These are phyloP conservation scores for Ustilago nuda DNA, from an alignment of 1,284 basidiomycete genomes.

Conservation along the genomic window DNA sequence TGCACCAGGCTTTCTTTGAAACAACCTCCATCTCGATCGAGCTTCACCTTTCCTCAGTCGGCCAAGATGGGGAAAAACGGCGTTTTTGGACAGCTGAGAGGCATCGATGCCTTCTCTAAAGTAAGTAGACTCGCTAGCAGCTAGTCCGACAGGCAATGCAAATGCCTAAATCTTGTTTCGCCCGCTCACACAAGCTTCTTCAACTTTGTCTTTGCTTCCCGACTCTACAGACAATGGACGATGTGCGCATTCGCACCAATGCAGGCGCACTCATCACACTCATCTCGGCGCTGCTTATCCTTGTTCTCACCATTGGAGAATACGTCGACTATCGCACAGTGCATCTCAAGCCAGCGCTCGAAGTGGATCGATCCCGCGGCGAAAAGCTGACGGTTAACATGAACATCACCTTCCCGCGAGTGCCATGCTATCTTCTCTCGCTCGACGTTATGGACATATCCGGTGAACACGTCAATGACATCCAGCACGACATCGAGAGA, in stretches of 20 bases:
- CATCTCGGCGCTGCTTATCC: slow-evolving; percentile 88
- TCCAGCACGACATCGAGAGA: slow-evolving; percentile 84
- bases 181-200: slow-evolving; percentile 9
- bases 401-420: slow-evolving; percentile 94
- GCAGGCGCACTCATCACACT: slow-evolving; percentile 77
- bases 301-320: slow-evolving; percentile 90
- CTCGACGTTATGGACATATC: slow-evolving; percentile 98
- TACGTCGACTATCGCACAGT: slow-evolving; percentile 94
- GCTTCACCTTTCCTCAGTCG: not conserved
- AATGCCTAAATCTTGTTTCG: not conserved
- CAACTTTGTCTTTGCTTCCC: not conserved
- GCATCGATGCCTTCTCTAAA: slow-evolving; percentile 97
- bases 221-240: slow-evolving; percentile 65
- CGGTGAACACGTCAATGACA: slow-evolving; percentile 84
- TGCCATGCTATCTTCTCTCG: slow-evolving; percentile 83
- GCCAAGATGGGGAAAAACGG: slow-evolving; percentile 58
- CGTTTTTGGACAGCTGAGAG: slow-evolving; percentile 63
- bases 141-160: not conserved
- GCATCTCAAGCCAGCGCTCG: slow-evolving; percentile 72
- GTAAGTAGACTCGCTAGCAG: slow-evolving; percentile 71
- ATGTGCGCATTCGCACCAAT: slow-evolving; percentile 68
- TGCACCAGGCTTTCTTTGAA: not conserved
- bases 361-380: slow-evolving; percentile 84
- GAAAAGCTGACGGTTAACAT: slow-evolving; percentile 92
- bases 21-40: slow-evolving; percentile 3